Conservation (phyloP, 2,329 filamentous ascomycete genomes). For the Fusarium haematococcum region DNA sequence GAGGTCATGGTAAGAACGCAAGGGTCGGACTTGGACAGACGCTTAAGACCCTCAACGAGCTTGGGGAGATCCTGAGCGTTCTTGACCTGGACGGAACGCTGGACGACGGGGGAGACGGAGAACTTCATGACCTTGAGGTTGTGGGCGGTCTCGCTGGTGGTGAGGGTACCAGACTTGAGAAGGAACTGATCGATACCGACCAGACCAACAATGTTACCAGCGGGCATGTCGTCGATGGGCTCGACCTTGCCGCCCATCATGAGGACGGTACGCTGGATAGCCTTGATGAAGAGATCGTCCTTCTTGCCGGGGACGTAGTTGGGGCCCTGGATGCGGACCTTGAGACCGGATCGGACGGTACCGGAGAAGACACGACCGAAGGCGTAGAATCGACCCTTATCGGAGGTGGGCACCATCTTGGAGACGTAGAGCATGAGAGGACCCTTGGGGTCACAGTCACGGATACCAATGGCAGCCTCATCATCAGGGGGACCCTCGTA, state of each 20-base stretch:
- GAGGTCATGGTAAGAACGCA: constrained; percentile 92
- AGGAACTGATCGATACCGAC: constrained; percentile 99
- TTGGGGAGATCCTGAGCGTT: constrained; percentile 99
- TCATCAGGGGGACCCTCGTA: constrained; percentile 98
- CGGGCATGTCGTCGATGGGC: constrained; percentile 98
- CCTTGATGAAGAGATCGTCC: constrained; percentile 99
- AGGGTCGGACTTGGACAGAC: constrained; percentile 99
- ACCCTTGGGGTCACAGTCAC: constrained; percentile 97
- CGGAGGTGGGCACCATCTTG: constrained; percentile 99
- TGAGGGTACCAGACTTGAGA: constrained; percentile 99
- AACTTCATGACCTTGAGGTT: constrained; percentile 99
- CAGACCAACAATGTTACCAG: constrained; percentile 99
- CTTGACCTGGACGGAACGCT: constrained; percentile 99
- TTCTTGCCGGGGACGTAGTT: constrained; percentile 99
- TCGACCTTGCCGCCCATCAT: constrained; percentile 99
- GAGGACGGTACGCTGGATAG: constrained; percentile 98
- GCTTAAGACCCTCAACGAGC: constrained; percentile 99
- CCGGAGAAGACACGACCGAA: constrained; percentile 99
- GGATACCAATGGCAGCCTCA: constrained; percentile 93
- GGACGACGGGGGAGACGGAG: constrained; percentile 99
- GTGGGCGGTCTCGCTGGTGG: constrained; percentile 96
- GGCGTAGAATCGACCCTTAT: constrained; percentile 99
- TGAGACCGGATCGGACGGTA: constrained; percentile 96
- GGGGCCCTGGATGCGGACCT: constrained; percentile 99
- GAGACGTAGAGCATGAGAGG: constrained; percentile 99